Evolutionary conservation across 768 basidiomycete species (phyloP).

Genomic region (Chalciporus sphaerocephalus): DNA sequence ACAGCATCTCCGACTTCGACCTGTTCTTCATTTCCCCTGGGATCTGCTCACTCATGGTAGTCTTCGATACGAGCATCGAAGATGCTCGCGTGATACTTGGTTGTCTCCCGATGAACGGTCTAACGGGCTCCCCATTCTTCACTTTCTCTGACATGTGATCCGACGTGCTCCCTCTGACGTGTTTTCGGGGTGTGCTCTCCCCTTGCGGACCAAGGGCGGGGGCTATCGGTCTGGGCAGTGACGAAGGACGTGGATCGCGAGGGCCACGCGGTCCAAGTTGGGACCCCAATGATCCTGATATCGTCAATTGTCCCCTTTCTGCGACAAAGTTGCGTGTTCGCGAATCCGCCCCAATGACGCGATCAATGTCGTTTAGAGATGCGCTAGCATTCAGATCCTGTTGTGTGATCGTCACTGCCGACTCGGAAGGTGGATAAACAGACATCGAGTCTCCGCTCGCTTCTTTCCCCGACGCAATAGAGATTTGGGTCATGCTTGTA

Average conservation of each 20-base stretch:
- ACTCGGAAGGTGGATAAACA: conserved; percentile 27
- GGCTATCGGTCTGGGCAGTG: conserved; percentile 13
- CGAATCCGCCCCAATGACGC: conserved; percentile 17
- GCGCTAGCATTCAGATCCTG: conserved; percentile 8
- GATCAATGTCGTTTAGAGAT: conserved; percentile 30
- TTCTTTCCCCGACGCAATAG: conserved; percentile 7
- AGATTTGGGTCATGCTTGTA: conserved; percentile 2
- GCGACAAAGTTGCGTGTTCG: conserved; percentile 26
- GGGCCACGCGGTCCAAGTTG: conserved; percentile 17
- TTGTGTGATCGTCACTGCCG: conserved; percentile 20
- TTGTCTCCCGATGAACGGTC: conserved; percentile 24
- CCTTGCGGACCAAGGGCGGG: conserved; percentile 11
- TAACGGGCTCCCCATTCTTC: conserved; percentile 16
- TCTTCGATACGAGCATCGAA: conserved; percentile 15
- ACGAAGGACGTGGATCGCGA: conserved; percentile 19
- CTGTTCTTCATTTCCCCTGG: conserved; percentile 8
- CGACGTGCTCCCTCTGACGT: conserved; percentile 23
- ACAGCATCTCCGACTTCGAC: conserved; percentile 19
- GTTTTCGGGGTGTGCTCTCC: conserved; percentile 24
- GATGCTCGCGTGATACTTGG: conserved; percentile 17
- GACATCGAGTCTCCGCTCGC: conserved; percentile 20
- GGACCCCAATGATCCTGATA: conserved; percentile 15
- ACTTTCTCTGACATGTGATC: conserved; percentile 42
- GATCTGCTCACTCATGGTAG: conserved; percentile 1
- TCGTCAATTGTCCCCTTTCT: conserved; percentile 13